These are phyloP conservation scores for Lactuca saligna DNA, from an alignment of 129 eudicot species.

Conservation along the genomic window DNA sequence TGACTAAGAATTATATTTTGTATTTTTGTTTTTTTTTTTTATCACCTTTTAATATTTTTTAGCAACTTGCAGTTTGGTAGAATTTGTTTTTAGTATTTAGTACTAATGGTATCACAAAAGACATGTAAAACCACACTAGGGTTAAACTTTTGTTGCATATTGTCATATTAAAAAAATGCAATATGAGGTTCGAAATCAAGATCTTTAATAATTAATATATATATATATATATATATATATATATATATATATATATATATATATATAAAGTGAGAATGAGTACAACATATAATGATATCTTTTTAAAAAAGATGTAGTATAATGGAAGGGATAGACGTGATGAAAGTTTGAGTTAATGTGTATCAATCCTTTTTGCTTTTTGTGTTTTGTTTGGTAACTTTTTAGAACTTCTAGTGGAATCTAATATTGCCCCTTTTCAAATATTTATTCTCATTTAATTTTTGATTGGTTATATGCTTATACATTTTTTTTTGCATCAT, in stretches of 20 bases:
- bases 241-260: background rate
- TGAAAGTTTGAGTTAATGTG: slow-evolving; percentile 1
- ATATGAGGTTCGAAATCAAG: background rate
- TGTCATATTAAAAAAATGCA: no score
- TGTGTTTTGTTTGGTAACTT: slow-evolving; percentile 4
- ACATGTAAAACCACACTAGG: no score
- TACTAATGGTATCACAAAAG: no score
- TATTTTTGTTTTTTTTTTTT: no score
- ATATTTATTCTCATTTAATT: slow-evolving; percentile 13
- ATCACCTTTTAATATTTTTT: no score
- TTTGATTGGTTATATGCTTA: slow-evolving; percentile 3
- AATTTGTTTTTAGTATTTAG: no score
- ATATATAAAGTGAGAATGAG: background rate
- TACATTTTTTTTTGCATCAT: background rate
- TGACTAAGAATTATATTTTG: no score
- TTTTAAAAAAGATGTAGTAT: slow-evolving; percentile 5
- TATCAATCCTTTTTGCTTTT: slow-evolving; percentile 16
- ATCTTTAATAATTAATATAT: background rate
- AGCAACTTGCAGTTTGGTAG: no score
- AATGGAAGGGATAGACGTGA: slow-evolving; percentile 2
- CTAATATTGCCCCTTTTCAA: slow-evolving; percentile 1
- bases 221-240: no score
- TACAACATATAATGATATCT: background rate
- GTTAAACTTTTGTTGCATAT: no score
- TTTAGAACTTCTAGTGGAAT: slow-evolving; percentile 18